Evolutionary conservation across 2,329 filamentous ascomycete genomes (phyloP).

Genomic region (Pseudofabraea citricarpa): DNA sequence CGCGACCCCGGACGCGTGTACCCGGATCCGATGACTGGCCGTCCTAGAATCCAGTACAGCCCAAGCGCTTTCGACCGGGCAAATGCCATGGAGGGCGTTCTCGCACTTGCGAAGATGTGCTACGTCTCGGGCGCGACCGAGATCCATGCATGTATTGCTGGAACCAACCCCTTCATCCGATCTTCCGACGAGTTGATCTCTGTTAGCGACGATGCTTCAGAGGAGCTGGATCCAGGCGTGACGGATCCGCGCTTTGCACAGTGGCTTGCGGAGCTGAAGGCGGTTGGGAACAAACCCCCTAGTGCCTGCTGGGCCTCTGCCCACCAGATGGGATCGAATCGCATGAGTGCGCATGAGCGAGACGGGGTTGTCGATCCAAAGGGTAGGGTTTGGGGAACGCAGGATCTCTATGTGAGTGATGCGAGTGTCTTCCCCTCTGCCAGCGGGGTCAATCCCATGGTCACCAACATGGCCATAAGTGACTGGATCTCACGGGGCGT

Average conservation of each 20-base stretch:
- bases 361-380: constrained; percentile 53
- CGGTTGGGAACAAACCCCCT: constrained; percentile 45
- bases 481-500: constrained; percentile 59
- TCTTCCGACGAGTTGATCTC: not conserved
- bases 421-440: constrained; percentile 72
- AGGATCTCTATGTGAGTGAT: constrained; percentile 66
- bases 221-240: constrained; percentile 34
- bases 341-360: constrained; percentile 53
- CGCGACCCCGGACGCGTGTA: constrained; percentile 71
- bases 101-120: constrained; percentile 70
- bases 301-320: constrained; percentile 59
- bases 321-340: constrained; percentile 76
- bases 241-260: constrained; percentile 54
- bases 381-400: constrained; percentile 60
- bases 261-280: constrained; percentile 52
- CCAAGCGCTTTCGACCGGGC: constrained; percentile 67
- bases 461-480: constrained; percentile 68
- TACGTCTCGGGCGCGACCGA: constrained; percentile 77
- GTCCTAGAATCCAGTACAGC: constrained; percentile 64
- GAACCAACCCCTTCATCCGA: constrained; percentile 55
- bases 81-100: constrained; percentile 65
- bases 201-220: not conserved
- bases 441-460: constrained; percentile 78
- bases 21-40: constrained; percentile 62
- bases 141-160: constrained; percentile 63